phyloP scores from a whole-genome alignment of 306 rosid species.

The Morella rubra region DNA sequence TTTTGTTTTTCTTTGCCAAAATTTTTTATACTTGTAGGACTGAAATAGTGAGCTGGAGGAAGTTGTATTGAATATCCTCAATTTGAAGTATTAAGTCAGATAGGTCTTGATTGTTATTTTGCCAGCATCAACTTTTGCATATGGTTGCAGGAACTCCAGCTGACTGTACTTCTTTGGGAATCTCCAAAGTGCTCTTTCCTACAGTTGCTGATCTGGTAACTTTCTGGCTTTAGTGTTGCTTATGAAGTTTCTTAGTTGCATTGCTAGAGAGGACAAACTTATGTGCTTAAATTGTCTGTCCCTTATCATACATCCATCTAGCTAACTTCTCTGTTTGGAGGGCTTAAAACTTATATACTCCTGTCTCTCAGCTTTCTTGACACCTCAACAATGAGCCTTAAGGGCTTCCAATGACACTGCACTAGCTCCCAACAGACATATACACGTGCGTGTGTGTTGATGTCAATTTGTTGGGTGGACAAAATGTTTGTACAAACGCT shows the following conservation, averaged over 20 bases:
- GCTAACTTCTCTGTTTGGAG: not conserved
- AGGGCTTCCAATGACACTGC: not conserved
- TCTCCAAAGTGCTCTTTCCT: conserved; percentile 74
- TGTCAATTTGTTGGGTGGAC: not conserved
- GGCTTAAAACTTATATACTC: not conserved
- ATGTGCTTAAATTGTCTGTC: not conserved
- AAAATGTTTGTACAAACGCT: conserved; percentile 4
- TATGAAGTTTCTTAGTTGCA: not conserved
- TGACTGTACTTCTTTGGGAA: conserved; percentile 83
- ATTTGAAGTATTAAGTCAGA: not conserved
- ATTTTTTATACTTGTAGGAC: not conserved
- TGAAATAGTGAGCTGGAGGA: not conserved
- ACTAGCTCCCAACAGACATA: too few species aligned
- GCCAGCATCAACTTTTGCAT: not conserved
- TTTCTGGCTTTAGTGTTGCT: conserved; percentile 2
- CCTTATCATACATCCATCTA: not conserved
- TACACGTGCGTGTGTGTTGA: too few species aligned
- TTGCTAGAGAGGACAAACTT: conserved; percentile 3
- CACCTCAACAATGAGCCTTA: not conserved
- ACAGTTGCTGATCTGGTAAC: conserved; percentile 67
- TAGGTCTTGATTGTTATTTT: not conserved
- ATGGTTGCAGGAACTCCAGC: conserved; percentile 79
- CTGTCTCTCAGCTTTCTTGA: not conserved
- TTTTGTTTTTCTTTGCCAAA: not conserved
- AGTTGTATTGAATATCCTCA: not conserved